Conservation (phyloP, 2,329 filamentous ascomycete species). For the Chaetomium olivaceum region DNA sequence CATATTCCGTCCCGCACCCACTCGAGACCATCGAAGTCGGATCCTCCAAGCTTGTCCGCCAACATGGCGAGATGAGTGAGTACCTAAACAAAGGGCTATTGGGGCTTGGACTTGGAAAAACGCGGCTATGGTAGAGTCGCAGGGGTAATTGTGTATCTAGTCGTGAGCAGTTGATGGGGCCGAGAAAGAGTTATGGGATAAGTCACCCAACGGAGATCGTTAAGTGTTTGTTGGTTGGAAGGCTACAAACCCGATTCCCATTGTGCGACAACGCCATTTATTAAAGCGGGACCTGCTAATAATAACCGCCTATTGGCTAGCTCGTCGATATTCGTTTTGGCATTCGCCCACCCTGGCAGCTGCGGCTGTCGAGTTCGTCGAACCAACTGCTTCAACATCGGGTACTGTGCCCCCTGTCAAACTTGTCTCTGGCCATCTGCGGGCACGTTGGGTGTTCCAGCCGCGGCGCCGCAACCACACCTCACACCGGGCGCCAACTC, state of each 20-base stretch:
- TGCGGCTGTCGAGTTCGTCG: background rate
- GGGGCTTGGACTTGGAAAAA: no score
- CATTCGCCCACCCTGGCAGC: no score
- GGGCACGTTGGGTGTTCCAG: background rate
- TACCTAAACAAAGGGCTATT: background rate
- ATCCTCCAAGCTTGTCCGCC: background rate
- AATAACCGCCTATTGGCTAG: background rate
- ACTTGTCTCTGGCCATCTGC: background rate
- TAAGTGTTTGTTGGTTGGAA: no score
- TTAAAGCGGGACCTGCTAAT: background rate
- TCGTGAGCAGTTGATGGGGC: background rate
- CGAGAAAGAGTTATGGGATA: no score
- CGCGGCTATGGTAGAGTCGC: background rate
- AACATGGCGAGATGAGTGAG: constrained; percentile 8
- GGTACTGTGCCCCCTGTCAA: no score
- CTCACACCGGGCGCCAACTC: background rate
- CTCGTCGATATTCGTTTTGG: background rate
- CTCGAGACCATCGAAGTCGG: constrained; percentile 12
- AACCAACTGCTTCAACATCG: background rate
- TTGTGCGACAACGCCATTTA: background rate
- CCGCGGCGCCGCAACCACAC: background rate
- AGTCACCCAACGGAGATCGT: no score
- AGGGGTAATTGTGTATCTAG: background rate
- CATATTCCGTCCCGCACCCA: constrained; percentile 13
- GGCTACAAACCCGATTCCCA: no score